These are phyloP conservation scores for Sesbania bispinosa DNA, from an alignment of 306 rosid species.

Conservation along the genomic window DNA sequence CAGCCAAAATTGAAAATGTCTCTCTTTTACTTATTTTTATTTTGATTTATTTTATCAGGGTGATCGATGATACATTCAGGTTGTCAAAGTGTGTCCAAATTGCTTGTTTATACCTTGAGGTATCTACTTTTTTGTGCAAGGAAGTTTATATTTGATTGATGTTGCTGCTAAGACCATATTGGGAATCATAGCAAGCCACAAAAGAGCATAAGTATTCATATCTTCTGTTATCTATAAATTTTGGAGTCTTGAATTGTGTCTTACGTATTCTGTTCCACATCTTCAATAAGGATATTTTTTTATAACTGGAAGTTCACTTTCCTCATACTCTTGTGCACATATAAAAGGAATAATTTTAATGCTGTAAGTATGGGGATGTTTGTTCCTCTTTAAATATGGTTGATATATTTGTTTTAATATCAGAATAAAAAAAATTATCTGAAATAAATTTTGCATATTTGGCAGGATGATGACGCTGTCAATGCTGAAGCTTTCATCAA, in stretches of 20 bases:
- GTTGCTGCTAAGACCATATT: not conserved
- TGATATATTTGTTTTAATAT: no score
- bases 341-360: not conserved
- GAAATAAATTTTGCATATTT: slow-evolving; percentile 2
- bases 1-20: not conserved
- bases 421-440: no score
- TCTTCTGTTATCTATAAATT: not conserved
- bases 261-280: not conserved
- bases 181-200: no score
- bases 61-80: slow-evolving; percentile 83
- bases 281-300: not conserved
- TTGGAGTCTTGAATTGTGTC: not conserved
- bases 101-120: slow-evolving; percentile 95
- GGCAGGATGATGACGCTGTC: slow-evolving; percentile 94
- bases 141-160: slow-evolving; percentile 13
- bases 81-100: slow-evolving; percentile 88
- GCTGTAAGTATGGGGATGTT: not conserved
- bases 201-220: not conserved
- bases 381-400: not conserved
- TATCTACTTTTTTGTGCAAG: slow-evolving; percentile 27
- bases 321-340: not conserved
- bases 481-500: slow-evolving; percentile 96
- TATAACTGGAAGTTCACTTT: not conserved
- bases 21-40: not conserved
- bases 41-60: slow-evolving; percentile 44